Base-by-base conservation (phyloP, 2,329 filamentous ascomycete species). In the Paecilomyces formosus region DNA sequence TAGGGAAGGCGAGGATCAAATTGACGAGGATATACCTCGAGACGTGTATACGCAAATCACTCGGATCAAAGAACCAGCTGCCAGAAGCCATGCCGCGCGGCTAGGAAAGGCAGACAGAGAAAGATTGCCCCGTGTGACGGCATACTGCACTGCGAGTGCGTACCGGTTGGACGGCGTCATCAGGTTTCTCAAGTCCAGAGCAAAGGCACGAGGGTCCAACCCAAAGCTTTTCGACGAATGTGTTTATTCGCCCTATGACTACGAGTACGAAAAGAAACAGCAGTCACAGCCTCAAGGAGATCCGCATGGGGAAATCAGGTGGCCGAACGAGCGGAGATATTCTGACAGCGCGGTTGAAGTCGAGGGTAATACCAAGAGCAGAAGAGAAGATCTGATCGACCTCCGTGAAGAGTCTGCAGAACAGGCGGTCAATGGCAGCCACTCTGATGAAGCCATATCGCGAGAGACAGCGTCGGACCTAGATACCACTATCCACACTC, bases 31-130 rank as follows among this genome's bases (percentile, higher is more conserved):
- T 74, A 94, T 90, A 68, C 92, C 92, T 9, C 82, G 92, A 63
- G 94, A 99, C 72, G 94, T 99, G 31, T 99, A 99, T 77, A 93
- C 92, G 26, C 94, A 99, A 73, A 97, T 97, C 73, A 96, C 93
- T 8, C 85, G 94, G 52, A 99, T 99, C 76, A 97, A 97, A 74
- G 94, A 99, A 70, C 92, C 93, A 0, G 96, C 88, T 0, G 94
- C 94, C 8, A 82, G 94, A 61, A 85, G 94, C 67, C 93, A 97
- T 80, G 94, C 94, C 15, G 94, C 94, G 28, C 82, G 92, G 58
- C 76, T 99, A 49, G 94, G 94, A 39, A 99, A 97, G 74, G 92
- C 93, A 45, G 94, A 99, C 72, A 84, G 94, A 58, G 88, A 91
- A 63, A 84, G 88, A 62, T 77, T 99, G 58, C 94, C 94, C 4